These are phyloP conservation scores for Phialemoniopsis sp. DNA, from an alignment of 2,329 filamentous ascomycete genomes.

Conservation along the genomic window DNA sequence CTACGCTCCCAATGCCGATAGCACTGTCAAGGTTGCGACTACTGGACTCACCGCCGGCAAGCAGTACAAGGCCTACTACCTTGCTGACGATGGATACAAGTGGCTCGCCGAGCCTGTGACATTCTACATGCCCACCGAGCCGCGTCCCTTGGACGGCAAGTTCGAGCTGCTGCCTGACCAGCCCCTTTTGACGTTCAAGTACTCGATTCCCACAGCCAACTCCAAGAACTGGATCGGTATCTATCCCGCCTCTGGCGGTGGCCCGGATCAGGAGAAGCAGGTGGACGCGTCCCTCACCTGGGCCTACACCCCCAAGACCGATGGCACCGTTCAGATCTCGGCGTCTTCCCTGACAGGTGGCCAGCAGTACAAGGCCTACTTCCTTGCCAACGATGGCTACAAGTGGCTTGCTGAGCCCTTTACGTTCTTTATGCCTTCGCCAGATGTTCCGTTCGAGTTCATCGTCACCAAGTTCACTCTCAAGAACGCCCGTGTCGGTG, in stretches of 20 bases:
- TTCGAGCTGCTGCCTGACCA: background rate
- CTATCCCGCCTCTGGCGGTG: constrained; percentile 25
- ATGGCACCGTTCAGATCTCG: constrained; percentile 21
- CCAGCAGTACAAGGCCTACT: constrained; percentile 26
- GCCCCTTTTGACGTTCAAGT: constrained; percentile 24
- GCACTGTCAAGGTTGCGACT: constrained; percentile 11
- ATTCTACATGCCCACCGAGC: background rate
- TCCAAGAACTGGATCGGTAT: constrained; percentile 32
- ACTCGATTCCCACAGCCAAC: constrained; percentile 20
- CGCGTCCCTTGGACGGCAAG: background rate
- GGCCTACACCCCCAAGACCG: constrained; percentile 21
- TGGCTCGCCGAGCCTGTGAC: constrained; percentile 26
- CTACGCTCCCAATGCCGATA: constrained; percentile 21
- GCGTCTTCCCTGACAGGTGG: constrained; percentile 18
- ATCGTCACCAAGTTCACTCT: constrained; percentile 21
- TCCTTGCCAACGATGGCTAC: constrained; percentile 29
- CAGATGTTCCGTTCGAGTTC: constrained; percentile 12
- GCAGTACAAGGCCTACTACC: constrained; percentile 28
- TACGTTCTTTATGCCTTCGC: constrained; percentile 16
- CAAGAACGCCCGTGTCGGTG: constrained; percentile 28
- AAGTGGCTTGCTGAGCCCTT: constrained; percentile 27
- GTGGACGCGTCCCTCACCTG: constrained; percentile 23
- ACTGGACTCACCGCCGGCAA: constrained; percentile 18
- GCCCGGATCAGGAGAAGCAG: constrained; percentile 23
- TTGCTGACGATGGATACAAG: constrained; percentile 27